phyloP scores from a whole-genome alignment of 2,329 filamentous ascomycete species.

The Myriangium duriaei region DNA sequence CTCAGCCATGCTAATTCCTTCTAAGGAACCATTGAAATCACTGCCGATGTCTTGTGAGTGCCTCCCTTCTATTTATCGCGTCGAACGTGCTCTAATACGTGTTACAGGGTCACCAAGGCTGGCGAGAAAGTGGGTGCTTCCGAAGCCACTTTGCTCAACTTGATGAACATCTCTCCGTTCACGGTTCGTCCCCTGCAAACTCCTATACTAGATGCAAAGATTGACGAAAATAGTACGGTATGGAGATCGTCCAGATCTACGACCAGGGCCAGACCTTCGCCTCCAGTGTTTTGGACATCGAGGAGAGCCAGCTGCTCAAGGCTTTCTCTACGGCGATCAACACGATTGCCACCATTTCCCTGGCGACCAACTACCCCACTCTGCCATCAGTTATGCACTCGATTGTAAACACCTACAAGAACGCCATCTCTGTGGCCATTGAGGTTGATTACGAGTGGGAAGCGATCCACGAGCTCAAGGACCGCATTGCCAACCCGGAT shows the following conservation, averaged over 20 bases:
- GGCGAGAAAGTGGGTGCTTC: constrained; percentile 92
- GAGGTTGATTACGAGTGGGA: constrained; percentile 89
- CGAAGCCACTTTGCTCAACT: constrained; percentile 97
- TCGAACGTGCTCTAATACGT: no score
- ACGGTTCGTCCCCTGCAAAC: no score
- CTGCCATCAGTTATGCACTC: constrained; percentile 94
- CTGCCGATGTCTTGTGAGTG: constrained; percentile 79
- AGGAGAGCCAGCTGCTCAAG: constrained; percentile 85
- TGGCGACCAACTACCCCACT: constrained; percentile 91
- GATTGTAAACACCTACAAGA: constrained; percentile 97
- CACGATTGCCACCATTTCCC: constrained; percentile 80
- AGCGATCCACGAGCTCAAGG: constrained; percentile 95
- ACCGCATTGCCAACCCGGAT: constrained; percentile 98
- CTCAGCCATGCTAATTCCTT: no score
- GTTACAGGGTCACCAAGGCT: constrained; percentile 96
- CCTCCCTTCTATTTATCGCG: no score
- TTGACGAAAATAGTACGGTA: no score
- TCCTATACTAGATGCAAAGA: no score
- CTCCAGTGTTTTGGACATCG: constrained; percentile 76
- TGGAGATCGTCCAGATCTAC: constrained; percentile 93
- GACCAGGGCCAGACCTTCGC: constrained; percentile 91
- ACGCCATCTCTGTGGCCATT: constrained; percentile 76
- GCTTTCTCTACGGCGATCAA: constrained; percentile 68
- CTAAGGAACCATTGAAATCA: constrained; percentile 99
- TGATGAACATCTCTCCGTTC: constrained; percentile 99